Evolutionary conservation across 2,329 filamentous ascomycete genomes (phyloP).

Genomic region (Cercospora berteroae): DNA sequence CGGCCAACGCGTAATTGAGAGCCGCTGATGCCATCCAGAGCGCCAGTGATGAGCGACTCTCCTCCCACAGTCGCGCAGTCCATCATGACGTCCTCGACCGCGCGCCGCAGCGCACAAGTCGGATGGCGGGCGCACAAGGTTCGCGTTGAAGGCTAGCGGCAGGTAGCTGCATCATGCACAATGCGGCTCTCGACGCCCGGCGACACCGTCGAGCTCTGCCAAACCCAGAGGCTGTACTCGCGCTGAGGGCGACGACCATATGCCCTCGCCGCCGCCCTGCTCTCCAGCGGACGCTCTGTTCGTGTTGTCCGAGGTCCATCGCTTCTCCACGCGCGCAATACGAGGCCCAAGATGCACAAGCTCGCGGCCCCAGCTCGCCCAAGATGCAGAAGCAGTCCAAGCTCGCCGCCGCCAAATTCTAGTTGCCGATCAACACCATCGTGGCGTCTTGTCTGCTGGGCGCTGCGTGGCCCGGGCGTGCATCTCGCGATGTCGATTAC

Average conservation of each 20-base stretch:
- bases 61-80: background rate
- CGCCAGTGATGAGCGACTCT: background rate
- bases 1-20: background rate
- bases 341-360: background rate
- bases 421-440: background rate
- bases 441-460: background rate
- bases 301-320: background rate
- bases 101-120: constrained; percentile 10
- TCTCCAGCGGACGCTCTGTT: background rate
- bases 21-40: background rate
- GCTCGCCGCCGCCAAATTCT: background rate
- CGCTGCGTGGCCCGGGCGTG: background rate
- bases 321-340: background rate
- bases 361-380: background rate
- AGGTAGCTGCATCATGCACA: constrained; percentile 12
- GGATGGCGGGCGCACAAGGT: constrained; percentile 24
- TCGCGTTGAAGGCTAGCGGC: constrained; percentile 19
- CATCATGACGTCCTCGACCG: constrained; percentile 9
- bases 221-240: constrained; percentile 2
- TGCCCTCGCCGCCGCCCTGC: background rate
- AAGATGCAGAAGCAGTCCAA: background rate
- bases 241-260: background rate
- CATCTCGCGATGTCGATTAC: background rate
- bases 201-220: background rate
- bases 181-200: constrained; percentile 11